Conservation (phyloP, 345 rosid species). For the Noccaea caerulescens region DNA sequence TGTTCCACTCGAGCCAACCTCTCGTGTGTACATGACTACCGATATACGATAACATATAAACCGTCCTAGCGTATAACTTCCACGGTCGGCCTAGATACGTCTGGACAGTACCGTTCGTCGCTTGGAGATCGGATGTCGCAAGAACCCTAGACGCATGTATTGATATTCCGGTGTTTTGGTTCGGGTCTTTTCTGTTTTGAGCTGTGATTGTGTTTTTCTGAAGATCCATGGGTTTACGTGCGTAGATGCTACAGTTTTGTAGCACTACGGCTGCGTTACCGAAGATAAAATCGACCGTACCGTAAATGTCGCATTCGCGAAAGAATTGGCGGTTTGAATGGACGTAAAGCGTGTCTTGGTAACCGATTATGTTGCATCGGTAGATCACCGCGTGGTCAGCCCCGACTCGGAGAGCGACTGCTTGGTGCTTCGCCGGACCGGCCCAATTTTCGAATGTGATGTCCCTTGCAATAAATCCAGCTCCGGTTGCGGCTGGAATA, state of each 20-base stretch:
- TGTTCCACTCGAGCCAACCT: slow-evolving; percentile 98
- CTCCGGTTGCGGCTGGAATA: slow-evolving; percentile 78
- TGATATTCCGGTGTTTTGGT: slow-evolving; percentile 92
- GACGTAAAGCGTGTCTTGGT: slow-evolving; percentile 91
- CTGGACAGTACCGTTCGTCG: slow-evolving; percentile 52
- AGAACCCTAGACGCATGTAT: slow-evolving; percentile 81
- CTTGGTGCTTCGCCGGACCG: slow-evolving; percentile 92
- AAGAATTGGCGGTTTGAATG: slow-evolving; percentile 95
- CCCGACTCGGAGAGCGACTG: slow-evolving; percentile 91
- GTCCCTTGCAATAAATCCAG: slow-evolving; percentile 94
- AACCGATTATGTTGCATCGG: slow-evolving; percentile 78
- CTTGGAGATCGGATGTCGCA: slow-evolving; percentile 59
- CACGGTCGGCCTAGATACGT: slow-evolving; percentile 94
- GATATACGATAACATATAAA: slow-evolving; percentile 71
- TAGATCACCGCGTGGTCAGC: slow-evolving; percentile 94
- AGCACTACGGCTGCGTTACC: slow-evolving; percentile 95
- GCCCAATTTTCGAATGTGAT: slow-evolving; percentile 89
- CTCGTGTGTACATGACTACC: slow-evolving; percentile 79
- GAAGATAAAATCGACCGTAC: slow-evolving; percentile 91
- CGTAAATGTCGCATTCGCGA: slow-evolving; percentile 85
- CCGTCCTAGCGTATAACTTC: slow-evolving; percentile 79
- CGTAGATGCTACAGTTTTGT: slow-evolving; percentile 81
- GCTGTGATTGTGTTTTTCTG: slow-evolving; percentile 96
- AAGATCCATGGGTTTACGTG: slow-evolving; percentile 75
- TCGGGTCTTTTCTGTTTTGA: slow-evolving; percentile 95